Evolutionary conservation across 495 filamentous ascomycete genomes (phyloP).

Genomic region (Daldinia loculata): DNA sequence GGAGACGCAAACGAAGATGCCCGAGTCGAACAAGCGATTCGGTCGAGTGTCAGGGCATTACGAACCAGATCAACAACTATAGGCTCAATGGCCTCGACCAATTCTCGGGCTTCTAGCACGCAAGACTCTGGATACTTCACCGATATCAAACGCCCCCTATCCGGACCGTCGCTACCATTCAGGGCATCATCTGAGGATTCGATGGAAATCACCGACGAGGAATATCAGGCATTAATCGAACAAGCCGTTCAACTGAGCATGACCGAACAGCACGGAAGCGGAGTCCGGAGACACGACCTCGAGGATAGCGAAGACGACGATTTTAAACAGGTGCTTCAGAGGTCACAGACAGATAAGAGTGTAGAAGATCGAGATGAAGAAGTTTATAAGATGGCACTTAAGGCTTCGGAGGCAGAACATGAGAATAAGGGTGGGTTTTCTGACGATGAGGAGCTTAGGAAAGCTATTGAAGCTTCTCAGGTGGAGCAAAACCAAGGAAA

Average conservation of each 20-base stretch:
- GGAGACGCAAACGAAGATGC: slow-evolving; percentile 73
- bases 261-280: slow-evolving; percentile 49
- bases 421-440: neutral
- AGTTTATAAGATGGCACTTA: slow-evolving; percentile 46
- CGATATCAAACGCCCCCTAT: slow-evolving; percentile 8
- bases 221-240: slow-evolving; percentile 65
- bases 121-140: slow-evolving; percentile 27
- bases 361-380: slow-evolving; percentile 18
- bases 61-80: slow-evolving; percentile 47
- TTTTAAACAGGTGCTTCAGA: slow-evolving; percentile 44
- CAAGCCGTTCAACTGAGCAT: slow-evolving; percentile 66
- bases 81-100: slow-evolving; percentile 28
- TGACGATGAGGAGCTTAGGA: slow-evolving; percentile 59
- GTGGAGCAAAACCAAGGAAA: slow-evolving; percentile 23
- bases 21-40: slow-evolving; percentile 72
- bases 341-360: slow-evolving; percentile 31
- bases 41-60: slow-evolving; percentile 71
- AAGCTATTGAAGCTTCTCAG: slow-evolving; percentile 57
- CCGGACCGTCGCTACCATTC: slow-evolving; percentile 35
- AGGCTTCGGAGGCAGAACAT: slow-evolving; percentile 35
- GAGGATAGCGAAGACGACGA: slow-evolving; percentile 52
- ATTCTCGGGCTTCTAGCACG: slow-evolving; percentile 10
- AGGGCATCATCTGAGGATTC: slow-evolving; percentile 42
- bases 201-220: slow-evolving; percentile 55
- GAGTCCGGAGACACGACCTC: slow-evolving; percentile 49